These are phyloP conservation scores for Penicillium angulare DNA, from an alignment of 495 filamentous ascomycete species.

Conservation along the genomic window DNA sequence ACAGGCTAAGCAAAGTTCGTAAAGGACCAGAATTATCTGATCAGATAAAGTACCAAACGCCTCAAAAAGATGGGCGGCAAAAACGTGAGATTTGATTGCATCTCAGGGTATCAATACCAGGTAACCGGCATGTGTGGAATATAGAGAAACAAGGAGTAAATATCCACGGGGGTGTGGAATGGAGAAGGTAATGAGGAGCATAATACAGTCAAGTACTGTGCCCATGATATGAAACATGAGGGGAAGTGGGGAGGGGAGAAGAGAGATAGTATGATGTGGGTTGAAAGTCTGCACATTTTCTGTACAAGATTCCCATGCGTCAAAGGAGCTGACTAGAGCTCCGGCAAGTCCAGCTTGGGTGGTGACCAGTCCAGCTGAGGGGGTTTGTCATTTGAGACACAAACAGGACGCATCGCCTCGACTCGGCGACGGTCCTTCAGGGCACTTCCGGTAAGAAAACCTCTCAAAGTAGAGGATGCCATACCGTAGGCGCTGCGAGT, in stretches of 20 bases:
- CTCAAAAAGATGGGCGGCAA: not conserved
- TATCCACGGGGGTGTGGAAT: not conserved
- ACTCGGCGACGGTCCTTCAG: constrained; percentile 34
- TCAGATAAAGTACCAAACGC: constrained; percentile 7
- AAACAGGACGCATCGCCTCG: constrained; percentile 35
- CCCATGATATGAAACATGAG: constrained; percentile 11
- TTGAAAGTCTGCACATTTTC: constrained; percentile 11
- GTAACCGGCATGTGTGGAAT: not conserved
- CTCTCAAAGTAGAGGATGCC: constrained; percentile 41
- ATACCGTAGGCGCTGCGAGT: constrained; percentile 40
- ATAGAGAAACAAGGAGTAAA: not conserved
- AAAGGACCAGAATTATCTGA: not conserved
- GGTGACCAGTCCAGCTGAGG: constrained; percentile 45
- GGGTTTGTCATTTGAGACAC: constrained; percentile 36
- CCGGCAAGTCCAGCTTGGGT: constrained; percentile 39
- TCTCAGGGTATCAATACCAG: constrained; percentile 11
- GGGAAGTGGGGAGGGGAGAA: not conserved
- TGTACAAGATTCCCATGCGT: not conserved
- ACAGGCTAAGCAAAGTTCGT: not conserved
- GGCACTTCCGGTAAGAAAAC: constrained; percentile 33
- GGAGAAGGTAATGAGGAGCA: too few relatives aligned
- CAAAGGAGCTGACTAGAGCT: constrained; percentile 27
- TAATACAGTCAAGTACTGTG: too few relatives aligned
- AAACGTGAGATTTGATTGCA: not conserved
- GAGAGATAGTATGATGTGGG: not conserved